Evolutionary conservation across 306 rosid species (phyloP).

Genomic region (Corylus americana): DNA sequence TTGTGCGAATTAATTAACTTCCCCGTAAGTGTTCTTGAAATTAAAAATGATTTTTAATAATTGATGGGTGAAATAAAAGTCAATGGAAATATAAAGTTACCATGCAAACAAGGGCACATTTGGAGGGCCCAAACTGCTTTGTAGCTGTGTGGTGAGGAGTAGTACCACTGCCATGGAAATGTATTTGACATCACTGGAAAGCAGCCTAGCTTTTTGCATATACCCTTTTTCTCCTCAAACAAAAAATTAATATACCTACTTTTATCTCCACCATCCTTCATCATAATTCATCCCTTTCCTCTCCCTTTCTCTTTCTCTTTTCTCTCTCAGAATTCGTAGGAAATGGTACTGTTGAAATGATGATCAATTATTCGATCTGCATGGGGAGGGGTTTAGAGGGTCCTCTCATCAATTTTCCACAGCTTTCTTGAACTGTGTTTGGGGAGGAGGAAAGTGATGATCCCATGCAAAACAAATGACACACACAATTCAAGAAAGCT

Average conservation of each 20-base stretch:
- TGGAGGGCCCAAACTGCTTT: background rate
- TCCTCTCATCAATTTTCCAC: constrained; percentile 67
- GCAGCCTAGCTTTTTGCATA: background rate
- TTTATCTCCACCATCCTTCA: background rate
- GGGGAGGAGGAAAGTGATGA: constrained; percentile 2
- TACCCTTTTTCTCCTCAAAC: background rate
- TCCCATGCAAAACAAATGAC: constrained; percentile 20
- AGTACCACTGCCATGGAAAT: background rate
- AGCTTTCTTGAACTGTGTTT: constrained; percentile 78
- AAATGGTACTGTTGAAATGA: background rate
- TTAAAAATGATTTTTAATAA: too few relatives aligned
- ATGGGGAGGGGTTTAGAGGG: constrained; percentile 12
- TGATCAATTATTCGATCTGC: background rate
- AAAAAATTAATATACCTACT: background rate
- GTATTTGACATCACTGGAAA: background rate
- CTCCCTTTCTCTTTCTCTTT: too few relatives aligned
- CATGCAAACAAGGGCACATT: background rate
- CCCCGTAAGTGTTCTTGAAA: too few relatives aligned
- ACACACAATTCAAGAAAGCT: constrained; percentile 52
- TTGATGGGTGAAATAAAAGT: background rate
- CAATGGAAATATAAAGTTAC: background rate
- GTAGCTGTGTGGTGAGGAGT: background rate
- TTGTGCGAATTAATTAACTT: background rate
- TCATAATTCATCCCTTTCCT: too few relatives aligned
- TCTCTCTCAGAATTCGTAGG: background rate